phyloP scores from a whole-genome alignment of 2,329 filamentous ascomycete genomes.

The Botrytis galanthina region DNA sequence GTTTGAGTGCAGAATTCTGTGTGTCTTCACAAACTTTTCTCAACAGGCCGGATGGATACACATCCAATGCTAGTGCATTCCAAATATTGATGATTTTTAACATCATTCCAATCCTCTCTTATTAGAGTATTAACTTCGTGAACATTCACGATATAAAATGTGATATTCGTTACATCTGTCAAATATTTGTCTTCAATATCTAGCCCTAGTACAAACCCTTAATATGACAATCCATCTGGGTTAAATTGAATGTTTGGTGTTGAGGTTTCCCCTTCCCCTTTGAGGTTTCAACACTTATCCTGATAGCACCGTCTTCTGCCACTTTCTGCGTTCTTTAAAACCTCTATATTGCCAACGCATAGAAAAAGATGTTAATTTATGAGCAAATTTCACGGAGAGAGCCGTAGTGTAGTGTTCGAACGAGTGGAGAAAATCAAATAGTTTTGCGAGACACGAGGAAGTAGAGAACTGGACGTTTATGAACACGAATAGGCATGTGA shows the following conservation, averaged over 20 bases:
- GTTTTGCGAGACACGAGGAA: not conserved
- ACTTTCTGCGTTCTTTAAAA: not conserved
- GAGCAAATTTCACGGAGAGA: not conserved
- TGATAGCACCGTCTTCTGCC: not conserved
- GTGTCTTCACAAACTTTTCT: not conserved
- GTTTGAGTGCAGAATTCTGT: not conserved
- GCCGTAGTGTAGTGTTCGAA: not conserved
- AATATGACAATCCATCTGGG: not conserved
- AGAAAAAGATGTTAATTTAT: not conserved
- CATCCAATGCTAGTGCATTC: not conserved
- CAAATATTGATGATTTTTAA: not conserved
- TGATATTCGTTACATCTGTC: not conserved
- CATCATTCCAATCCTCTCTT: not conserved
- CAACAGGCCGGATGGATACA: not conserved
- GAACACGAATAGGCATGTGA: not conserved
- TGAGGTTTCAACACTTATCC: not conserved
- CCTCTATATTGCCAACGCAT: not conserved
- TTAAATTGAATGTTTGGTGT: not conserved
- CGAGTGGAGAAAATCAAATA: not conserved
- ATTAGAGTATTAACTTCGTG: not conserved
- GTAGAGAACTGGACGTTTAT: not conserved
- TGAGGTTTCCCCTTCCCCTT: not conserved
- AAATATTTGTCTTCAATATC: not conserved
- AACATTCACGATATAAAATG: not conserved
- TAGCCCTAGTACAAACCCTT: not conserved